These are phyloP conservation scores for Galerina sulciceps DNA, from an alignment of 768 basidiomycete genomes.

Conservation along the genomic window DNA sequence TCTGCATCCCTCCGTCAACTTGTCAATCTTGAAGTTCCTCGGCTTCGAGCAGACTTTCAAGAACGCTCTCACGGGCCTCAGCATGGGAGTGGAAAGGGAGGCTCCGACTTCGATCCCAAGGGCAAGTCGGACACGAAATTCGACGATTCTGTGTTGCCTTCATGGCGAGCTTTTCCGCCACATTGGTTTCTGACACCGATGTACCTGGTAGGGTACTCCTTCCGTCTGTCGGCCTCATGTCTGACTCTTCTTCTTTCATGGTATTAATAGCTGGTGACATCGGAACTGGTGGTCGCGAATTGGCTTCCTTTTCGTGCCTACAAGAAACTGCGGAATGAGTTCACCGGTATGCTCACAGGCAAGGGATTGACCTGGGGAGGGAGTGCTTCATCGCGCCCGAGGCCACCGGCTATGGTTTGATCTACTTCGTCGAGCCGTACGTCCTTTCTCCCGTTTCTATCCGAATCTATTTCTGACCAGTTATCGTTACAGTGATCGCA, in stretches of 20 bases:
- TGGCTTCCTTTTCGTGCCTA: constrained; percentile 78
- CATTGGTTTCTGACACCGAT: constrained; percentile 75
- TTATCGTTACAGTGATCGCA: constrained; percentile 50
- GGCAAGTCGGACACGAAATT: constrained; percentile 79
- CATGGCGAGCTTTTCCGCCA: constrained; percentile 77
- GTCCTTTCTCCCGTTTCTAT: constrained; percentile 21
- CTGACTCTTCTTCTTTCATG: background rate
- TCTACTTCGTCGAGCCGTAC: constrained; percentile 77
- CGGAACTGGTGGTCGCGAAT: constrained; percentile 78
- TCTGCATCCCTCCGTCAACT: constrained; percentile 79
- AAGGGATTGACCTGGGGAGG: constrained; percentile 75
- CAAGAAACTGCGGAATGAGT: constrained; percentile 76
- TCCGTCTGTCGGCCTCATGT: background rate
- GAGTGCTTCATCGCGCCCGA: constrained; percentile 75
- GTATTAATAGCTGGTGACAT: constrained; percentile 59
- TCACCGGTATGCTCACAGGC: constrained; percentile 70
- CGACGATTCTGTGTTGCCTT: constrained; percentile 72
- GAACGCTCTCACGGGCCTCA: constrained; percentile 77
- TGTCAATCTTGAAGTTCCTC: constrained; percentile 84
- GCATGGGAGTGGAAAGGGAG: constrained; percentile 83
- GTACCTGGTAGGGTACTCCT: constrained; percentile 51
- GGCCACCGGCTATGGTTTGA: constrained; percentile 74
- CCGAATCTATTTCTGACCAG: background rate
- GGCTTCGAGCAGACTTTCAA: constrained; percentile 85
- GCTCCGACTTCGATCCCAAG: constrained; percentile 82